Conservation (phyloP, 257 asterid species). For the Dorcoceras hygrometricum region DNA sequence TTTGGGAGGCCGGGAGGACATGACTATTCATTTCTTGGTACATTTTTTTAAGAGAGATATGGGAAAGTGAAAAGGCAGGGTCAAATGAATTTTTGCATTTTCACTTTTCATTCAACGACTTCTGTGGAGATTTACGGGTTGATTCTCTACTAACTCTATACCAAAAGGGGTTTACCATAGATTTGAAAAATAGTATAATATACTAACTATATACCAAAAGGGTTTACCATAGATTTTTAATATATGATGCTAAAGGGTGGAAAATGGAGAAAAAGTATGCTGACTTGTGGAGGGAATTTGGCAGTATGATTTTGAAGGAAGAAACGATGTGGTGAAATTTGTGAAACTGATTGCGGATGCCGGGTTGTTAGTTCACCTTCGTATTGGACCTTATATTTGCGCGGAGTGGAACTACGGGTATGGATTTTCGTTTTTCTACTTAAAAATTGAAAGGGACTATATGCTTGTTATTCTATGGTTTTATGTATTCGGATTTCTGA, state of each 20-base stretch:
- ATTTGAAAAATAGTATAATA: too few relatives aligned
- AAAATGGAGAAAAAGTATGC: slow-evolving; percentile 20
- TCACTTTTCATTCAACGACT: too few relatives aligned
- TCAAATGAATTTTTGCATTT: too few relatives aligned
- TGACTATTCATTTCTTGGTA: slow-evolving; percentile 29
- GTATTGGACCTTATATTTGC: slow-evolving; percentile 89
- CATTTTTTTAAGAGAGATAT: not conserved
- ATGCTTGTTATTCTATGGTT: not conserved
- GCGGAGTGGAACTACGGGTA: slow-evolving; percentile 98
- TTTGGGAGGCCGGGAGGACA: too few relatives aligned
- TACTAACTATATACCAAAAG: too few relatives aligned
- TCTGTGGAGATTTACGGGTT: too few relatives aligned
- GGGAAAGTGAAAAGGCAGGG: too few relatives aligned
- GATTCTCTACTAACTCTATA: too few relatives aligned
- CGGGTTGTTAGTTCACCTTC: slow-evolving; percentile 67
- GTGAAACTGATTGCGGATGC: slow-evolving; percentile 70
- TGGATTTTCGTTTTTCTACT: not conserved
- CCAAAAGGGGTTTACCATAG: too few relatives aligned
- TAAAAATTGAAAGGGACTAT: too few relatives aligned
- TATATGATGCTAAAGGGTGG: too few relatives aligned
- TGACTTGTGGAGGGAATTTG: slow-evolving; percentile 34
- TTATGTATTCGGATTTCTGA: not conserved
- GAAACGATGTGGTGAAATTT: slow-evolving; percentile 76
- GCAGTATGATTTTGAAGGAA: slow-evolving; percentile 91
- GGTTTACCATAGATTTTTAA: too few relatives aligned